Evolutionary conservation across 2,329 filamentous ascomycete species (phyloP).

Genomic region (Ophiostoma piceae): DNA sequence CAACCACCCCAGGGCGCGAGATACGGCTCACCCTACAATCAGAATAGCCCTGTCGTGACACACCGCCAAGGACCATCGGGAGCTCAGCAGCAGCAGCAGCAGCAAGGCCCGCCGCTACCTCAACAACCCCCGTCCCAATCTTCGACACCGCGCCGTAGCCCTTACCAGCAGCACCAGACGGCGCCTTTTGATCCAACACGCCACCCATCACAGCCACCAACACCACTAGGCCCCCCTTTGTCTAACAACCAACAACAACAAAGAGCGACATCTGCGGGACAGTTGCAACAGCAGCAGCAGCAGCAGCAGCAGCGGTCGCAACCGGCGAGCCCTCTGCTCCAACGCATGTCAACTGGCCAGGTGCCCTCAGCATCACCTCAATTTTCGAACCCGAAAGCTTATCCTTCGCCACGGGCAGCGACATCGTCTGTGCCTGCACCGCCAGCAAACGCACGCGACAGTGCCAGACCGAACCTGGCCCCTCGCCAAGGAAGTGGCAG

Average conservation of each 20-base stretch:
- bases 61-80: neutral
- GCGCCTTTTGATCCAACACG: slow-evolving; percentile 7
- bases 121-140: neutral
- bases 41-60: slow-evolving; percentile 14
- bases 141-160: neutral
- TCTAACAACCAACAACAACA: slow-evolving; percentile 16
- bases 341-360: slow-evolving; percentile 38
- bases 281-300: neutral
- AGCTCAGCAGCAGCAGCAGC: slow-evolving; percentile 3
- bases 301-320: slow-evolving; percentile 38
- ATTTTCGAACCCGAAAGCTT: neutral
- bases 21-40: neutral
- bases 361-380: neutral
- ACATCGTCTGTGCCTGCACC: slow-evolving; percentile 20
- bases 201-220: slow-evolving; percentile 8
- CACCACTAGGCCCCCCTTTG: slow-evolving; percentile 10
- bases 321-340: slow-evolving; percentile 57
- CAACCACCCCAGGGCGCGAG: neutral
- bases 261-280: slow-evolving; percentile 9
- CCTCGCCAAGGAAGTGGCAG: slow-evolving; percentile 28
- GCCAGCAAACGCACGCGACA: slow-evolving; percentile 13
- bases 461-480: neutral
- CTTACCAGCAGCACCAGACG: neutral
- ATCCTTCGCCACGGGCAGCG: slow-evolving; percentile 35
- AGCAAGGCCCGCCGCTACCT: neutral